Base-by-base conservation (phyloP, 1,139 yeast species). In the Hanseniaspora sp. region DNA sequence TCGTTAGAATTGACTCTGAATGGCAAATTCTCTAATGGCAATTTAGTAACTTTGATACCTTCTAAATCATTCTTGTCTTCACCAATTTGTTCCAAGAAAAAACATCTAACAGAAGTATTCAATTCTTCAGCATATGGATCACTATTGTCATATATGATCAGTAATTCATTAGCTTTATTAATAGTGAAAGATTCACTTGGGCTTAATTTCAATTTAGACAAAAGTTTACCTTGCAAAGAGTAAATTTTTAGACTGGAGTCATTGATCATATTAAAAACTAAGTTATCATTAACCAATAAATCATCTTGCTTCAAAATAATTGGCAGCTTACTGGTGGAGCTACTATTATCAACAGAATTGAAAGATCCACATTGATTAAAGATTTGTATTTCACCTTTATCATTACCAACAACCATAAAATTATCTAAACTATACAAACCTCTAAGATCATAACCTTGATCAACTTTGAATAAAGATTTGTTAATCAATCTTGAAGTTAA, bases 141-240 rank as follows among this genome's bases (percentile, higher is more conserved):
- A 13, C 23, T 37, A n/a, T 39, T 51, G 28, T 45, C 47, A 45
- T 31, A 45, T 7, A 51, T 30, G 3, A 51, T 35, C 43, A 51
- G 31, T 7, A 51, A 33, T 45, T 51, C 54, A 33, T 81, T 83
- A 41, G 95, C 95, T 62, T 83, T 86, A 48, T 83, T 79, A 17
- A 90, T 82, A 59, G 83, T 87, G 17, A 90, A 96, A 0, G 95
- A 82, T 11, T 98, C 98, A 42, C 90, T 74, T 30, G 84, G 87
- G 62, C 86, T 88, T n/a, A 92, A 77, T 8, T 68, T 65, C 13
- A 86, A 73, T 13, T 72, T 68, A 12, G 54, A 51, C 8, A 51
- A 39, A 15, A 51, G 23, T 33, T 45, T 51, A 31, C 54, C 54
- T 23, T 38, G 37, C 30, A 44, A 39, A 30, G 47, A 28, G 23